Percentiles rank a stretch among this genome's conserved stretches.
These are phyloP conservation scores for Ascochyta rabiei DNA, from an alignment of 2,329 filamentous ascomycete species.

Conservation along the genomic window DNA sequence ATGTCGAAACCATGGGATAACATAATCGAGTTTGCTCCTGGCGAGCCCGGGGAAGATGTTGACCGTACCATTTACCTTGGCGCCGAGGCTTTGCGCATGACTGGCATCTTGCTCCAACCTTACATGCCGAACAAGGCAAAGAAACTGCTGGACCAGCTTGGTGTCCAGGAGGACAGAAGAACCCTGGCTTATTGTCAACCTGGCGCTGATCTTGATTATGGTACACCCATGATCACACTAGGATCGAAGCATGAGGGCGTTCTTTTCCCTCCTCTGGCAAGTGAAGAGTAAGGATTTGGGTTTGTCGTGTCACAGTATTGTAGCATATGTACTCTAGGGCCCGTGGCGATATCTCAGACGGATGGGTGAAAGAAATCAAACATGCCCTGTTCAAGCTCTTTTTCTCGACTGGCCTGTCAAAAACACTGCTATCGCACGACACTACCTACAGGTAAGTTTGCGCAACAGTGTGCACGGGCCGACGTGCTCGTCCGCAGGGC, in stretches of 20 bases:
- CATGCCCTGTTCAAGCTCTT: not conserved
- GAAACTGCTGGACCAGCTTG: conserved; percentile 76
- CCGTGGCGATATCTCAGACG: not conserved
- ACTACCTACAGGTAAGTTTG: not conserved
- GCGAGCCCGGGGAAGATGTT: conserved; percentile 41
- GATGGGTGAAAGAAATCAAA: not conserved
- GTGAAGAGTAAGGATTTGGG: conserved; percentile 22
- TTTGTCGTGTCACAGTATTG: conserved; percentile 1
- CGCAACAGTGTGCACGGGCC: conserved; percentile 2
- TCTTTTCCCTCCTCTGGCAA: conserved; percentile 57
- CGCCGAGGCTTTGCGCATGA: conserved; percentile 78
- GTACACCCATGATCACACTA: conserved; percentile 53
- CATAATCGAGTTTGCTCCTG: conserved; percentile 45
- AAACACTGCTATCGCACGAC: not conserved
- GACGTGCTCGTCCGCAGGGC: not conserved
- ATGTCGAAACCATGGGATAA: conserved; percentile 71
- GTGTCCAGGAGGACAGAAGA: conserved; percentile 69
- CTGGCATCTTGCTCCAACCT: conserved; percentile 84
- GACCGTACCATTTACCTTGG: conserved; percentile 67
- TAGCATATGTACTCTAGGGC: not conserved
- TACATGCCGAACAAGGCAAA: conserved; percentile 83
- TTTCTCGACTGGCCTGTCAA: not conserved
- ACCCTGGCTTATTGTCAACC: conserved; percentile 66
- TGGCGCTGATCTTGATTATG: conserved; percentile 74
- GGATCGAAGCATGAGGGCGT: conserved; percentile 53